Evolutionary conservation across 148 eudicot species (phyloP).

Genomic region (Polygonum aviculare): DNA sequence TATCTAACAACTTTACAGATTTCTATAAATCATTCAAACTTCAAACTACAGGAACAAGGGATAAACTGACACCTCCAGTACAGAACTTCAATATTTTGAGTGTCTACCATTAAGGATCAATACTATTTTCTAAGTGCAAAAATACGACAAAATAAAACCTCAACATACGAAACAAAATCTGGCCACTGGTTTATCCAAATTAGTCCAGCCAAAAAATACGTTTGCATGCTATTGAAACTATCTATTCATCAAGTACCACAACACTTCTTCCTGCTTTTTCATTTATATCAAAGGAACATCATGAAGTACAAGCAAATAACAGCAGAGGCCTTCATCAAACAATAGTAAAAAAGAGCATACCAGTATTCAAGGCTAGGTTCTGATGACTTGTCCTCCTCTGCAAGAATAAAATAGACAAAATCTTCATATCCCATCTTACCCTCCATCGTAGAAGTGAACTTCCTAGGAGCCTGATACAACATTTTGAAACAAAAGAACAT

Average conservation of each 20-base stretch:
- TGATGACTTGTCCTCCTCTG: slow-evolving; percentile 96
- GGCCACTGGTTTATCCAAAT: not conserved
- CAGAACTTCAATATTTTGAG: not conserved
- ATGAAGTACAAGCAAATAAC: not conserved
- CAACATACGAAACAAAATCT: not conserved
- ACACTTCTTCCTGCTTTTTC: not conserved
- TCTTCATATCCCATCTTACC: slow-evolving; percentile 99
- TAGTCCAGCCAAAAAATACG: not conserved
- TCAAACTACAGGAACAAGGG: not conserved
- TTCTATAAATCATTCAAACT: not conserved
- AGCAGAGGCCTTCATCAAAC: not conserved
- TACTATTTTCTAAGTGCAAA: not conserved
- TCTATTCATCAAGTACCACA: not conserved
- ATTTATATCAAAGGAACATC: not conserved
- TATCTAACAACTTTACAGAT: not conserved
- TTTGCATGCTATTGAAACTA: not conserved
- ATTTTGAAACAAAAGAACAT: not conserved
- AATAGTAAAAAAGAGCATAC: slow-evolving; percentile 27
- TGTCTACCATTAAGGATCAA: not conserved
- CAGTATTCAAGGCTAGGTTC: slow-evolving; percentile 96
- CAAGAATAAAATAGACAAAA: slow-evolving; percentile 86
- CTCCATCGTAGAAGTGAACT: slow-evolving; percentile 83
- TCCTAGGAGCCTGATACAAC: slow-evolving; percentile 57
- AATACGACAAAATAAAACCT: too few relatives aligned
- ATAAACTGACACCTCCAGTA: not conserved